These are phyloP conservation scores for Malus hybrid DNA, from an alignment of 331 rosid species.

Conservation along the genomic window DNA sequence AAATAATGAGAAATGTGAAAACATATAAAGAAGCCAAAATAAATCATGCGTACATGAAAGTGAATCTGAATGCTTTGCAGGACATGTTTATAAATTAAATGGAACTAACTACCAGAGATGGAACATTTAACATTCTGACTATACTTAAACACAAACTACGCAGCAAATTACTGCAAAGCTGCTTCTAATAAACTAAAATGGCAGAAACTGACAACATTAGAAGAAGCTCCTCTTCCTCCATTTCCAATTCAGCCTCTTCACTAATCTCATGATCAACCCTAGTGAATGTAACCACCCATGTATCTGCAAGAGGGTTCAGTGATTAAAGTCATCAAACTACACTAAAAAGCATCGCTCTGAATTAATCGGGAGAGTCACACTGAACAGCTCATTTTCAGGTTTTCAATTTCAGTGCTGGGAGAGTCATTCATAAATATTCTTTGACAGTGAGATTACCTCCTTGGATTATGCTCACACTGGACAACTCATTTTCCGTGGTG, in stretches of 20 bases:
- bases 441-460: conserved; percentile 75
- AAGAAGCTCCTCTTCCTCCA: conserved; percentile 89
- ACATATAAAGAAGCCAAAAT: too few relatives aligned
- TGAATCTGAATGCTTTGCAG: too few relatives aligned
- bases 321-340: conserved; percentile 5
- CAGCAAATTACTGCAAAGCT: too few relatives aligned
- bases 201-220: conserved; percentile 10
- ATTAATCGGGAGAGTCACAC: background rate
- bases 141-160: too few relatives aligned
- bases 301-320: conserved; percentile 37
- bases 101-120: too few relatives aligned
- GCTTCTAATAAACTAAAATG: too few relatives aligned
- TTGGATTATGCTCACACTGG: conserved; percentile 96
- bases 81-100: too few relatives aligned
- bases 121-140: too few relatives aligned
- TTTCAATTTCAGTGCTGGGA: conserved; percentile 91
- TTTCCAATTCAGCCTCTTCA: conserved; percentile 85
- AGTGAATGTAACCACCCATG: conserved; percentile 90
- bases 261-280: conserved; percentile 97
- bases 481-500: conserved; percentile 81
- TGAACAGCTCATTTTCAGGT: conserved; percentile 34
- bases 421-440: conserved; percentile 61
- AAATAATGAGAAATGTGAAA: too few relatives aligned
- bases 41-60: too few relatives aligned
- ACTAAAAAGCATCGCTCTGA: background rate